phyloP scores from a whole-genome alignment of 2,329 filamentous ascomycete species.

The Westerdykella sp. region DNA sequence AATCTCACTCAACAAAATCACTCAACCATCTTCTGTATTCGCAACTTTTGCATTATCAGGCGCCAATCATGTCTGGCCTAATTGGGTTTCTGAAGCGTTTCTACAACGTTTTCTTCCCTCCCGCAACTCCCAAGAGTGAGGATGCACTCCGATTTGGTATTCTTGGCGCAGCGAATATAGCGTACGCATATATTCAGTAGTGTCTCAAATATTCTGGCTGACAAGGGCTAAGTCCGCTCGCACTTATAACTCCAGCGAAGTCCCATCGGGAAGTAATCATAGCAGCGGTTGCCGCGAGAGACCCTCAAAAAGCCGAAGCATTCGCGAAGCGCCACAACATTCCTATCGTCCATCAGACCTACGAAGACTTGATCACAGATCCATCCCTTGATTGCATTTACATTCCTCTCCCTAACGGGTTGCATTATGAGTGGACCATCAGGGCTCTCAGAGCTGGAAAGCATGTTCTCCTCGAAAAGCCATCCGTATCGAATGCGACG shows the following conservation, averaged over 20 bases:
- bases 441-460: conserved; percentile 39
- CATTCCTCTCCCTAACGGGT: conserved; percentile 42
- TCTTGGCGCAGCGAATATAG: conserved; percentile 32
- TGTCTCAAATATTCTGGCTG: neutral
- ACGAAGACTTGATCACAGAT: conserved; percentile 43
- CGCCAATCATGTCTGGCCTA: neutral
- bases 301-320: conserved; percentile 41
- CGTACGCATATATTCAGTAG: conserved; percentile 11
- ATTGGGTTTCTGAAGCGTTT: conserved; percentile 1
- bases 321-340: conserved; percentile 51
- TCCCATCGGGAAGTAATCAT: conserved; percentile 51
- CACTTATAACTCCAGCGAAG: conserved; percentile 46
- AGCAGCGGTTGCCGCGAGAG: conserved; percentile 48
- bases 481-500: conserved; percentile 38
- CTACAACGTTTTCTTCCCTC: conserved; percentile 1
- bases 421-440: conserved; percentile 41
- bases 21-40: too few species aligned
- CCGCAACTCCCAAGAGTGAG: conserved; percentile 7
- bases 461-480: conserved; percentile 45
- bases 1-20: too few species aligned
- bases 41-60: too few species aligned
- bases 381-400: conserved; percentile 39
- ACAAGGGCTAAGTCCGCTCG: conserved; percentile 29
- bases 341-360: conserved; percentile 45
- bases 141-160: conserved; percentile 31